phyloP scores from a whole-genome alignment of 2,329 filamentous ascomycete genomes.

The Cordyceps pruinosa region DNA sequence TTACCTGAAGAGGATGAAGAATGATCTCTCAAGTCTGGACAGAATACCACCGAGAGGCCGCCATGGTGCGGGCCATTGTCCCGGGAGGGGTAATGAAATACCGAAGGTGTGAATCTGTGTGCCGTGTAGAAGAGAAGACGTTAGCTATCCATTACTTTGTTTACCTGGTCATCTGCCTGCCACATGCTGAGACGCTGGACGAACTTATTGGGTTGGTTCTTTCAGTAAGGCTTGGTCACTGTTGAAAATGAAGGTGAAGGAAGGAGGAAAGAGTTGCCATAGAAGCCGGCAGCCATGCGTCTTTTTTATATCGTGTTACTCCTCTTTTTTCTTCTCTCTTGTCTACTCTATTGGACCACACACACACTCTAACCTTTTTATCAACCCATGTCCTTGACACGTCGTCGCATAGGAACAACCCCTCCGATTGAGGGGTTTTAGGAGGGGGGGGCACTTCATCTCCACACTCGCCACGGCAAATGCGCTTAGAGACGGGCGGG shows the following conservation, averaged over 20 bases:
- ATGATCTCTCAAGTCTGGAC: constrained; percentile 31
- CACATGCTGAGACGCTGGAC: neutral
- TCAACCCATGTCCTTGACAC: neutral
- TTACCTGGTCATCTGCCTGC: neutral
- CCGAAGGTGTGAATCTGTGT: neutral
- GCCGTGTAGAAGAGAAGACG: neutral
- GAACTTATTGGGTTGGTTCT: constrained; percentile 1
- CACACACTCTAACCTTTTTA: neutral
- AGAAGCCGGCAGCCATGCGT: neutral
- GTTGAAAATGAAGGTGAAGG: neutral
- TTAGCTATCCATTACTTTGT: neutral
- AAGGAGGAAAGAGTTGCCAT: neutral
- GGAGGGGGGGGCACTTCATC: neutral
- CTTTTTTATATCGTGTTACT: constrained; percentile 7
- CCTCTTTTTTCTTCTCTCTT: neutral
- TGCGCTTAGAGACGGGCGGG: constrained; percentile 3
- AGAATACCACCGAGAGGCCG: constrained; percentile 28
- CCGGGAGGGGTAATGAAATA: constrained; percentile 4
- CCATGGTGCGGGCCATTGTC: constrained; percentile 23
- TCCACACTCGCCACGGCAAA: constrained; percentile 1
- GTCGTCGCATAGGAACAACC: neutral
- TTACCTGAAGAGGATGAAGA: constrained; percentile 31
- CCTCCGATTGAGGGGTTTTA: constrained; percentile 8
- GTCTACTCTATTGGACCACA: neutral
- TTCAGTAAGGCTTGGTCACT: neutral